Evolutionary conservation across 495 filamentous ascomycete genomes (phyloP).

Genomic region (Penicillium cinerascens): DNA sequence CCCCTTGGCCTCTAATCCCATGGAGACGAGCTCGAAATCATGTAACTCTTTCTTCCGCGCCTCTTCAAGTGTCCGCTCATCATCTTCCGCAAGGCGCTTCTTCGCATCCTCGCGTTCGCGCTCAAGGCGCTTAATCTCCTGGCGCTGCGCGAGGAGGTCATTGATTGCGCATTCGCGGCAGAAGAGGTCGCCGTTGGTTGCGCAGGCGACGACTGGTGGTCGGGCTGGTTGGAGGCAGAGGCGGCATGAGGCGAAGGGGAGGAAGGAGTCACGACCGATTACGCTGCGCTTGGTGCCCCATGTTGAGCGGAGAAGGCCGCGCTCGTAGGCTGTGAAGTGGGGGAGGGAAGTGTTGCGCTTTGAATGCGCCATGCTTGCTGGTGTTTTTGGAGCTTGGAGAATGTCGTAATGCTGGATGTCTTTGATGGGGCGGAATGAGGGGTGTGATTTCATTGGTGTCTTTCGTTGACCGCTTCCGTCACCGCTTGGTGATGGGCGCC

Average conservation of each 20-base stretch:
- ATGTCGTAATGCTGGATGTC: neutral
- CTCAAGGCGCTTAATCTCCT: conserved; percentile 86
- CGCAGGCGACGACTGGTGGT: conserved; percentile 75
- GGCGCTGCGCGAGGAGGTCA: conserved; percentile 85
- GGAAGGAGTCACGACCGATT: conserved; percentile 87
- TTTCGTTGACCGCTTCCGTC: neutral
- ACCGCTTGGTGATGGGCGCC: neutral
- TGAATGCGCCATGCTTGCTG: conserved; percentile 42
- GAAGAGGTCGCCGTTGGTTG: conserved; percentile 85
- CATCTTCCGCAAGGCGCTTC: conserved; percentile 38
- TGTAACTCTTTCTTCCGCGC: conserved; percentile 31
- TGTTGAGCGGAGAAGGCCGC: conserved; percentile 67
- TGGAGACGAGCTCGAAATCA: conserved; percentile 42
- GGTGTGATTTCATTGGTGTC: neutral
- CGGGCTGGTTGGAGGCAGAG: conserved; percentile 84
- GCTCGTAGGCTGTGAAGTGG: conserved; percentile 93
- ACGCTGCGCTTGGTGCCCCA: conserved; percentile 85
- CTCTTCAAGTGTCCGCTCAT: conserved; percentile 35
- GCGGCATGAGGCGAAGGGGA: conserved; percentile 86
- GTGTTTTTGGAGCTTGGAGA: neutral
- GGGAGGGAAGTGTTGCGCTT: conserved; percentile 96
- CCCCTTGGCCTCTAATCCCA: conserved; percentile 35
- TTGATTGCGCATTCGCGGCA: conserved; percentile 91
- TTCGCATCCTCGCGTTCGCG: conserved; percentile 56
- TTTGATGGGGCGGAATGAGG: neutral